Conservation (phyloP, 78 protist genomes). For the Isochrysis galbana region DNA sequence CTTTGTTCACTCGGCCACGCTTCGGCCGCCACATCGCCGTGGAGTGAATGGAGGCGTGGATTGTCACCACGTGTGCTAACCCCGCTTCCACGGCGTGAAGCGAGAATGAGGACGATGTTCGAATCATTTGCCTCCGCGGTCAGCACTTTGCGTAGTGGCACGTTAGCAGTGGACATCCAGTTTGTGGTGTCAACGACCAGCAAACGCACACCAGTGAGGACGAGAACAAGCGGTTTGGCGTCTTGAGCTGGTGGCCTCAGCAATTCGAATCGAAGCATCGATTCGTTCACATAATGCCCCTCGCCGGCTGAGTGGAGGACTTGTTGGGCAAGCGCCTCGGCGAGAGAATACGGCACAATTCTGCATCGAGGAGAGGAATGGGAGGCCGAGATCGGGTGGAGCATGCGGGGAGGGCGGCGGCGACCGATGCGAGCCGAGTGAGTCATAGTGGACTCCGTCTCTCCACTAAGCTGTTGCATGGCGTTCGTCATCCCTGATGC, state of each 20-base stretch:
- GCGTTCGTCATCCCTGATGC: not conserved
- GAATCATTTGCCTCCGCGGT: not conserved
- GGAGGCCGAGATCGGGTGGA: not conserved
- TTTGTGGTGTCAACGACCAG: not conserved
- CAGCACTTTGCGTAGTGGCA: not conserved
- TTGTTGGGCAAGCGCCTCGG: conserved; percentile 6
- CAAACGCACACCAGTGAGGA: not conserved
- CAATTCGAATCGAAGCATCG: not conserved
- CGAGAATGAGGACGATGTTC: not conserved
- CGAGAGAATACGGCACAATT: not conserved
- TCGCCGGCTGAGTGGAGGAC: not conserved
- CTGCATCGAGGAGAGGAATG: not conserved
- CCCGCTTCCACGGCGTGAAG: not conserved
- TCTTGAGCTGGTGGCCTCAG: not conserved
- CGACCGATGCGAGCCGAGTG: not conserved
- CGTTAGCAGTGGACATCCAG: not conserved
- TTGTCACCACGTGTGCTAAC: too few relatives aligned
- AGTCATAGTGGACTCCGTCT: not conserved
- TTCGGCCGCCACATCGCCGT: too few relatives aligned
- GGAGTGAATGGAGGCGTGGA: too few relatives aligned
- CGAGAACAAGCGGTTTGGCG: not conserved
- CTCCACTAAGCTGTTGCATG: not conserved
- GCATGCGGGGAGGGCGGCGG: not conserved
- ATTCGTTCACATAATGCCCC: not conserved
- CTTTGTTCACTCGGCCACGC: too few relatives aligned